phyloP scores from a whole-genome alignment of 805 yeast species.

The Cyberlindnera bimundalis region DNA sequence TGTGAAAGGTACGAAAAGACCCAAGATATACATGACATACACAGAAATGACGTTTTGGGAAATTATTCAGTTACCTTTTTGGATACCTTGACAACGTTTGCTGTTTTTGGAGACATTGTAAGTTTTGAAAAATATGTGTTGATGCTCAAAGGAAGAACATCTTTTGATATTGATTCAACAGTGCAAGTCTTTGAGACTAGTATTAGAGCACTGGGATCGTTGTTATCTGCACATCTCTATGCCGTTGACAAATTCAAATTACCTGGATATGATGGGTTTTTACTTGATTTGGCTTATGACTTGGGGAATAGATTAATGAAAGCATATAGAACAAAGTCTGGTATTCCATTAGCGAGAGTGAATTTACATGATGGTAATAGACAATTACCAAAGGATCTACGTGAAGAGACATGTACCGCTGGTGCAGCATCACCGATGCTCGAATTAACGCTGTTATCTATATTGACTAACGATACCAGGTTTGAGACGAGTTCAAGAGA shows the following conservation, averaged over 20 bases:
- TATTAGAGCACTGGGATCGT: conserved; percentile 79
- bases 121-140: conserved; percentile 47
- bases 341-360: conserved; percentile 77
- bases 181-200: conserved; percentile 88
- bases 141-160: conserved; percentile 16
- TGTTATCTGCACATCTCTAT: conserved; percentile 73
- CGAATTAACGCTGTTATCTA: conserved; percentile 74
- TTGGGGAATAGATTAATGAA: conserved; percentile 68
- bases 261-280: conserved; percentile 60
- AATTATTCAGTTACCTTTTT: conserved; percentile 75
- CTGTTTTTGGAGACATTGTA: conserved; percentile 62
- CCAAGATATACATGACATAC: conserved; percentile 47
- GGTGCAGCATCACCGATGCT: conserved; percentile 84
- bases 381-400: conserved; percentile 39
- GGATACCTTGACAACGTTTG: conserved; percentile 77
- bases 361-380: conserved; percentile 56
- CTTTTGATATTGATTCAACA: conserved; percentile 44
- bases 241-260: conserved; percentile 39
- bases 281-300: conserved; percentile 70
- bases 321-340: conserved; percentile 62
- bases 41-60: conserved; percentile 80
- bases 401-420: conserved; percentile 75
- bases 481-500: conserved; percentile 60
- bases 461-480: conserved; percentile 67
- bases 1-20: conserved; percentile 72